Base-by-base conservation (phyloP, 495 filamentous ascomycete species). In the Clavariopsis aquatica region DNA sequence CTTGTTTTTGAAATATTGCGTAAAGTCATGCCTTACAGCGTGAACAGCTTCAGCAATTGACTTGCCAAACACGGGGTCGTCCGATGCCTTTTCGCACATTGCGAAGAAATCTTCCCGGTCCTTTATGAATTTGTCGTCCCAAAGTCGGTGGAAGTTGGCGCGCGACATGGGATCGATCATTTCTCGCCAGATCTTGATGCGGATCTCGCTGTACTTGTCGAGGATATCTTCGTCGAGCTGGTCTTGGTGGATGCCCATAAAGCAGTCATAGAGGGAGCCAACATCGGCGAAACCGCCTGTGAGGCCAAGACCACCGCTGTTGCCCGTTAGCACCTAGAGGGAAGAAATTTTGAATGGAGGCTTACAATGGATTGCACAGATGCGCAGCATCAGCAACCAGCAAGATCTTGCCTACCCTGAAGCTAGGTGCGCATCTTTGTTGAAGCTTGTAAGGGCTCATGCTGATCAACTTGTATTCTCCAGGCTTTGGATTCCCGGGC, bases 251-350 rank as follows among this genome's bases (percentile, higher is more conserved):
- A 87, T 82, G 1, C 83, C 84, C 23, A 77, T 72, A 2, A 87
- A 74, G 52, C 81, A 81, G 59, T 87, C 84, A 54, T 76, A 82
- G n/a, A 87, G 76, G 0, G 79, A 79, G 24, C 82, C 82, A 1
- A 86, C 76, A 57, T 87, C 85, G 13, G 81, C 83, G 26, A 87
- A 80, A 0, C 85, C 85, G 12, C 84, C 84, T 0, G 84, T 87
- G 47, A 87, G 79, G 2, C 85, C 85, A 41, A 86, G 73, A 6
- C 85, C 84, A 55, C 85, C 85, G 69, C 66, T 69, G 36, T 7
- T n/a, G 34, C 22, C 2, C 20, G 10, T 60, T 45, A 65, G 57
- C 28, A 68, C 27, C 15, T 9, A 23, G 2, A 20, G 24, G 15
- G 24, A 29, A 43, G 4, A 20, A 27, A 22, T 23, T 49, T 49